phyloP scores from a whole-genome alignment of 2,329 filamentous ascomycete genomes.

The Colletotrichum chrysophilum region DNA sequence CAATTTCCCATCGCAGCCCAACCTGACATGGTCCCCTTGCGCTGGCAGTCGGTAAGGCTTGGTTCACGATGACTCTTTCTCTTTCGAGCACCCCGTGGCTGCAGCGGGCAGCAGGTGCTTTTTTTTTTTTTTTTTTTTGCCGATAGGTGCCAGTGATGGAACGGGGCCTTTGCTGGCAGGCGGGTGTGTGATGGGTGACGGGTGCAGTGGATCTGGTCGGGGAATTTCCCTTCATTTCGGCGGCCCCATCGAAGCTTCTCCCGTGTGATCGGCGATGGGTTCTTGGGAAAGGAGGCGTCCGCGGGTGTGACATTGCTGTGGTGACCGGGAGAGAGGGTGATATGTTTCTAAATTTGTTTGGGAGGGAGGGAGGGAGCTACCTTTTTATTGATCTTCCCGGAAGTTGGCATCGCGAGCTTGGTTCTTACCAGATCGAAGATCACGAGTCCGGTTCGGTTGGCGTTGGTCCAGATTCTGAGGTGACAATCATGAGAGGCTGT shows the following conservation, averaged over 20 bases:
- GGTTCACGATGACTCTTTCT: neutral
- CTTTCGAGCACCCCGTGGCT: neutral
- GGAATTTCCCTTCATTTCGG: slow-evolving; percentile 8
- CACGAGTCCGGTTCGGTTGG: neutral
- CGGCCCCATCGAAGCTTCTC: slow-evolving; percentile 7
- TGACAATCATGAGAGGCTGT: neutral
- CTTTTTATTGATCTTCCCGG: neutral
- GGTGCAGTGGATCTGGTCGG: slow-evolving; percentile 3
- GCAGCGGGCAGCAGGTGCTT: neutral
- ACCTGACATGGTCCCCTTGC: slow-evolving; percentile 2
- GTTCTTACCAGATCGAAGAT: neutral
- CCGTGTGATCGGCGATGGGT: neutral
- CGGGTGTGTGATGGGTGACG: neutral
- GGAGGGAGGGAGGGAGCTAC: too few species aligned
- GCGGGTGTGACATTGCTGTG: neutral
- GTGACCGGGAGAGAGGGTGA: neutral
- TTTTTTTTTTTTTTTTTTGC: neutral
- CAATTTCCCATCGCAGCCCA: slow-evolving; percentile 15
- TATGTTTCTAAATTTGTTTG: neutral
- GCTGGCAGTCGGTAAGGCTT: neutral
- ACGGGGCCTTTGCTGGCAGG: neutral
- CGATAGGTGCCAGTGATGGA: neutral
- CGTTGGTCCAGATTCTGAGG: neutral
- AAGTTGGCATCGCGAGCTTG: neutral
- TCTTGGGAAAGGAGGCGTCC: neutral